These are phyloP conservation scores for Gigaspora rosea DNA, from an alignment of 192 early-diverging fungal genomes.

Conservation along the genomic window DNA sequence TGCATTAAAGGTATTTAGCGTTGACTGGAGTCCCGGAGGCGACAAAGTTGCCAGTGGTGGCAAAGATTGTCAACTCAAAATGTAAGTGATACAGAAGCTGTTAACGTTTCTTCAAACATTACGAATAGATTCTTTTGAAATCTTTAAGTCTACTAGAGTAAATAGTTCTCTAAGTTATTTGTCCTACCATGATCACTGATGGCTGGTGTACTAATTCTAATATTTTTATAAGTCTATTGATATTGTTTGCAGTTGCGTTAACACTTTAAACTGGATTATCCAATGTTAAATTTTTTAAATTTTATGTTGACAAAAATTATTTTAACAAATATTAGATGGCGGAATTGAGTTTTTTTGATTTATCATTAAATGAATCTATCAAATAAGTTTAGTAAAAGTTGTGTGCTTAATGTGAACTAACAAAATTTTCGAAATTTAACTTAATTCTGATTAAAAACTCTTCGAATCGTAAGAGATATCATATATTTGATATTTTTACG, in stretches of 20 bases:
- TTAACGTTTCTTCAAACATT: neutral
- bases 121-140: too few species aligned
- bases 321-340: neutral
- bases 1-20: slow-evolving; percentile 71
- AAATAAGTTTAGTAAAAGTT: too few species aligned
- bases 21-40: slow-evolving; percentile 94
- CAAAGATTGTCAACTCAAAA: slow-evolving; percentile 88
- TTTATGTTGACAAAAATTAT: too few species aligned
- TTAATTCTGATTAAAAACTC: too few species aligned
- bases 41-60: slow-evolving; percentile 91
- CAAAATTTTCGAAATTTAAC: too few species aligned
- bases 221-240: neutral
- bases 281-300: too few species aligned
- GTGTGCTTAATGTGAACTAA: too few species aligned
- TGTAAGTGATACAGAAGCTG: slow-evolving; percentile 56
- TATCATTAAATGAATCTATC: neutral
- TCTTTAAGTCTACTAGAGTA: too few species aligned
- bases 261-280: too few species aligned
- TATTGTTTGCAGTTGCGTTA: too few species aligned
- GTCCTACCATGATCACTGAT: neutral
- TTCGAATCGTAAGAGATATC: too few species aligned
- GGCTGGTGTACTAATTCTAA: neutral
- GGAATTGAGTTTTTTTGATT: neutral
- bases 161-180: neutral
- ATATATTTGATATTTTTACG: too few species aligned